Evolutionary conservation across 2,329 filamentous ascomycete genomes (phyloP).

Genomic region (Exophiala mesophila): DNA sequence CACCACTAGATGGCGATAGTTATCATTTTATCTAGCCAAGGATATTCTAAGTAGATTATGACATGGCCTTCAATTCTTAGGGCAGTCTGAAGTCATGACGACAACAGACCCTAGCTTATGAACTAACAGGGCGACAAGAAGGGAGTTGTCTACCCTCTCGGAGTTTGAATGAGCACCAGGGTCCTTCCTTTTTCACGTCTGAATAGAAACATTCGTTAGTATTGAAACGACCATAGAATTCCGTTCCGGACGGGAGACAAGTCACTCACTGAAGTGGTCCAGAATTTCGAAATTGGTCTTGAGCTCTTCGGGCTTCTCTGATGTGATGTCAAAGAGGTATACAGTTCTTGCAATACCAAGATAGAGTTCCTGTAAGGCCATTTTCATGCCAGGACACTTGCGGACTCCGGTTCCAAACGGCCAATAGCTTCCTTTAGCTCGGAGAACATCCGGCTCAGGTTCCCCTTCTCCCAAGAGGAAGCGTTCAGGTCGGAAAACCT

Average conservation of each 20-base stretch:
- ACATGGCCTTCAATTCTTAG: too few relatives aligned
- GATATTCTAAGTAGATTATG: too few relatives aligned
- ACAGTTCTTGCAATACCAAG: slow-evolving; percentile 11
- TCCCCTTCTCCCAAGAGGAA: not conserved
- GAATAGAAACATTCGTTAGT: not conserved
- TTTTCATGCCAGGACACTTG: slow-evolving; percentile 30
- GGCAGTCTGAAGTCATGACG: too few relatives aligned
- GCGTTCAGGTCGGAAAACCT: not conserved
- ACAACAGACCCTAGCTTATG: too few relatives aligned
- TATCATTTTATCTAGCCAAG: too few relatives aligned
- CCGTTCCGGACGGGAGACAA: too few relatives aligned
- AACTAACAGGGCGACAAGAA: too few relatives aligned
- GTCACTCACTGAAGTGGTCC: not conserved
- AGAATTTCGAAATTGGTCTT: not conserved
- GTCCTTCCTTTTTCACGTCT: not conserved
- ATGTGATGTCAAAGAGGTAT: slow-evolving; percentile 16
- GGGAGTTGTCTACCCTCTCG: not conserved
- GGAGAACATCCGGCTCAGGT: slow-evolving; percentile 12
- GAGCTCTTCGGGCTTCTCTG: not conserved
- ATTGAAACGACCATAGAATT: not conserved
- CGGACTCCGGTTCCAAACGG: slow-evolving; percentile 34
- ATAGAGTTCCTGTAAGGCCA: slow-evolving; percentile 30
- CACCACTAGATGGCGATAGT: too few relatives aligned
- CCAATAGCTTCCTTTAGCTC: slow-evolving; percentile 25
- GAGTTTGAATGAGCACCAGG: not conserved